Evolutionary conservation across 1,284 basidiomycete species (phyloP).

Genomic region (Trichosporon sp.): DNA sequence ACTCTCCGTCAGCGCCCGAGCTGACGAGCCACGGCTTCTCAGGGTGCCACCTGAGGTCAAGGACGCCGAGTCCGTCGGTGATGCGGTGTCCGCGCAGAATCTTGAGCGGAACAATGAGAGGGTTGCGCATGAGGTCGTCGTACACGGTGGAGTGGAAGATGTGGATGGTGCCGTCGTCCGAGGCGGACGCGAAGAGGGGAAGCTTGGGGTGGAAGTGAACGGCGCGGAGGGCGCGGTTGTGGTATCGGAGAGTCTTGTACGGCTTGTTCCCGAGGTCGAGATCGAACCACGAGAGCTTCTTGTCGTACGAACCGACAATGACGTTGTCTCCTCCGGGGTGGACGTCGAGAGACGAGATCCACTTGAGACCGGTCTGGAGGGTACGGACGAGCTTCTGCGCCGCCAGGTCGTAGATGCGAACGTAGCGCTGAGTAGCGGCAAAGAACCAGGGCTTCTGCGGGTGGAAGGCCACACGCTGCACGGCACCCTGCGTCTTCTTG

Average conservation of each 20-base stretch:
- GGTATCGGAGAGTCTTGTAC: constrained; percentile 95
- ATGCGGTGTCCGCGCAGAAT: constrained; percentile 85
- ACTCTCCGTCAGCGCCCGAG: constrained; percentile 86
- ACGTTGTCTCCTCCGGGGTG: constrained; percentile 94
- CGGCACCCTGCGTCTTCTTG: constrained; percentile 81
- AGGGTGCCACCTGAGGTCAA: constrained; percentile 83
- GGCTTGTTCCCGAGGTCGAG: constrained; percentile 91
- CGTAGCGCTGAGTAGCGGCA: constrained; percentile 96
- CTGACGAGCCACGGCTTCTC: constrained; percentile 90
- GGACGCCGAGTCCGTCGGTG: constrained; percentile 78
- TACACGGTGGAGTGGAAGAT: constrained; percentile 94
- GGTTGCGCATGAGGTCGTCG: constrained; percentile 89
- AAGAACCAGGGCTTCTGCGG: constrained; percentile 92
- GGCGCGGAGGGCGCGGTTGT: constrained; percentile 83
- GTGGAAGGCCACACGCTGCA: constrained; percentile 92
- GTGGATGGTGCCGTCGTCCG: constrained; percentile 95
- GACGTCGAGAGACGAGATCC: constrained; percentile 95
- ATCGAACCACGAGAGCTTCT: constrained; percentile 98
- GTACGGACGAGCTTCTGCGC: constrained; percentile 92
- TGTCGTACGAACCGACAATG: constrained; percentile 95
- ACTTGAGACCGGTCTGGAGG: constrained; percentile 82
- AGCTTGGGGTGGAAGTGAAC: constrained; percentile 89
- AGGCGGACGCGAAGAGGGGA: constrained; percentile 90
- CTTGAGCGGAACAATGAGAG: constrained; percentile 94
- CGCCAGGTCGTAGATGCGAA: constrained; percentile 89